Conservation (phyloP, 1,284 basidiomycete species). For the Mrakiaceae sp. region DNA sequence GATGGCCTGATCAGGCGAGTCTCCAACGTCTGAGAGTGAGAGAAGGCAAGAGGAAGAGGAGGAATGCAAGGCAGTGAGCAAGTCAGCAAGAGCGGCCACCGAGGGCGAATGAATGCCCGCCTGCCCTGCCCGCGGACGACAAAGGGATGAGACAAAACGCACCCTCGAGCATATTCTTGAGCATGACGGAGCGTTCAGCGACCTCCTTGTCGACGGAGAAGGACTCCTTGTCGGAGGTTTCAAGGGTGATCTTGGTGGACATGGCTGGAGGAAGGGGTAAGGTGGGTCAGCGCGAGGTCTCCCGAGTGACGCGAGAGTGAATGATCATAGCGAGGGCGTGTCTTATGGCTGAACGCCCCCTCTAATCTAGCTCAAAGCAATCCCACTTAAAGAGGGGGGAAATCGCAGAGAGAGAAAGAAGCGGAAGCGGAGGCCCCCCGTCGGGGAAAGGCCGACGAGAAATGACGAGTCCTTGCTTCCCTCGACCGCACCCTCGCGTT, state of each 20-base stretch:
- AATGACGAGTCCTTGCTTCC: too few relatives aligned
- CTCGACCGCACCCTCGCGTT: too few relatives aligned
- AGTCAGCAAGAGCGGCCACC: neutral
- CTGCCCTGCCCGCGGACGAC: neutral
- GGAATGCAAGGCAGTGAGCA: neutral
- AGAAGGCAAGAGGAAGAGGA: neutral
- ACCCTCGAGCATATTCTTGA: constrained; percentile 99
- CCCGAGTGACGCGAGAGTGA: constrained; percentile 25
- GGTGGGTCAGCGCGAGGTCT: constrained; percentile 26
- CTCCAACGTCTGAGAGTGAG: constrained; percentile 63
- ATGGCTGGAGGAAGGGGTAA: neutral
- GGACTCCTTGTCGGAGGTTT: constrained; percentile 90
- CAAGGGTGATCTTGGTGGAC: constrained; percentile 37
- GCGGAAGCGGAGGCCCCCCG: too few relatives aligned
- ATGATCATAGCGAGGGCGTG: too few relatives aligned
- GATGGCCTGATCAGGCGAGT: constrained; percentile 76
- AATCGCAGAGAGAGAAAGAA: too few relatives aligned
- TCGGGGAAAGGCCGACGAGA: too few relatives aligned
- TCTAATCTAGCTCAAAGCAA: too few relatives aligned
- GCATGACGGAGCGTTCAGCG: constrained; percentile 86
- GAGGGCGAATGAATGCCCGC: neutral
- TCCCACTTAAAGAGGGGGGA: too few relatives aligned
- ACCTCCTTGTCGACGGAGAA: constrained; percentile 91
- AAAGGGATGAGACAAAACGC: constrained; percentile 26
- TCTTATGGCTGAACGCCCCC: too few relatives aligned